phyloP scores from a whole-genome alignment of 306 rosid genomes.

The Corylus avellana region DNA sequence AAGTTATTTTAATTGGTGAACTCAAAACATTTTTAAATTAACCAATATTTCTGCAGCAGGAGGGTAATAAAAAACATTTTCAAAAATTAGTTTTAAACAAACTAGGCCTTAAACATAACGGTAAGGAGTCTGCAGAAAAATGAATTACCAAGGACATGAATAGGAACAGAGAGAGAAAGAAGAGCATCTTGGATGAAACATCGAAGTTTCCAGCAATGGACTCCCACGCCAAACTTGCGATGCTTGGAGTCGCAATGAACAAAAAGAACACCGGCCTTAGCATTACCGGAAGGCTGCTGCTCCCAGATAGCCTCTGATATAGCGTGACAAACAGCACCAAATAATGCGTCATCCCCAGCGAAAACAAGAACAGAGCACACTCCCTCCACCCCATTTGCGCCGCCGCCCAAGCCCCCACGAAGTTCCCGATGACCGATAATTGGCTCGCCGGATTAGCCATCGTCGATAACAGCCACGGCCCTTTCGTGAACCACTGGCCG shows the following conservation, averaged over 20 bases:
- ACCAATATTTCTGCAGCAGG: too few species aligned
- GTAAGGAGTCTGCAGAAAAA: not conserved
- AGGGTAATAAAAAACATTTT: too few species aligned
- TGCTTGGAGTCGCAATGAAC: not conserved
- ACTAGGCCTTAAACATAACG: too few species aligned
- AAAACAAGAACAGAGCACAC: not conserved
- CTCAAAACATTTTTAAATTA: too few species aligned
- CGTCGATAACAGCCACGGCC: not conserved
- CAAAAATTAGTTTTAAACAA: too few species aligned
- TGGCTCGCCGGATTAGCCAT: not conserved
- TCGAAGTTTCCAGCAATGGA: not conserved
- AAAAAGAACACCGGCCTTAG: not conserved
- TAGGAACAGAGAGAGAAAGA: conserved; percentile 2
- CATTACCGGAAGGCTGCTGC: not conserved
- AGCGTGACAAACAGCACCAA: not conserved
- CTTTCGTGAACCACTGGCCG: not conserved
- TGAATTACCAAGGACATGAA: not conserved
- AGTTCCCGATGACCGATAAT: not conserved
- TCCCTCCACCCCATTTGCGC: not conserved
- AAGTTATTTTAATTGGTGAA: too few species aligned
- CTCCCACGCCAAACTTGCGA: not conserved
- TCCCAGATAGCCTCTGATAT: not conserved
- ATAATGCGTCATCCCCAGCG: not conserved
- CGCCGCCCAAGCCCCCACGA: not conserved
- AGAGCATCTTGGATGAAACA: conserved; percentile 3